Percentiles rank a stretch among this genome's conserved stretches.
Conservation (phyloP, 352 stramenopile species). For the Pythium graminicola region DNA sequence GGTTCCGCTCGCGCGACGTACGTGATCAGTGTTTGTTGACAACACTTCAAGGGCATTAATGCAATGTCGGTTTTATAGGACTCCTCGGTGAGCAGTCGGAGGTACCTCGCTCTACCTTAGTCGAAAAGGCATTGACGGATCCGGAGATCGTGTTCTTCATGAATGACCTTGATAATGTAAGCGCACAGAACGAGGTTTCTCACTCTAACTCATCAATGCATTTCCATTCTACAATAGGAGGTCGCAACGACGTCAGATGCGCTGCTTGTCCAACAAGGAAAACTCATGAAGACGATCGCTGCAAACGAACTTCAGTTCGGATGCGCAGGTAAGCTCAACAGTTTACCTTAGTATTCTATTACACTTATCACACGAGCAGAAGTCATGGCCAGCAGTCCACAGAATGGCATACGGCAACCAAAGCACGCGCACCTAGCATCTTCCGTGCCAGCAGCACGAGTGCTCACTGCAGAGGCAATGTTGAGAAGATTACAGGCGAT, state of each 20-base stretch:
- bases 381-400: too few species aligned
- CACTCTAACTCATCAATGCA: background rate
- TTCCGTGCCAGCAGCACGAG: background rate
- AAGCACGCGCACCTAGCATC: background rate
- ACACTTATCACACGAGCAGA: too few species aligned
- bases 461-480: slow-evolving; percentile 2
- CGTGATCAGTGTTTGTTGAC: background rate
- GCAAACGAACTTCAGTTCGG: slow-evolving; percentile 5
- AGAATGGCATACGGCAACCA: background rate
- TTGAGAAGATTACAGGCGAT: slow-evolving; percentile 3
- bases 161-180: slow-evolving; percentile 60
- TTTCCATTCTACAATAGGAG: too few species aligned
- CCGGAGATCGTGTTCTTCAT: slow-evolving; percentile 70
- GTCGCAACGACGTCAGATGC: slow-evolving; percentile 4
- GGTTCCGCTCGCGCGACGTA: slow-evolving; percentile 41
- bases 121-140: slow-evolving; percentile 57
- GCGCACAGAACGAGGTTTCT: background rate
- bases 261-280: slow-evolving; percentile 2
- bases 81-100: slow-evolving; percentile 42
- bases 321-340: background rate
- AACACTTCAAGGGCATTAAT: too few species aligned
- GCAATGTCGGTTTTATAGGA: slow-evolving; percentile 28
- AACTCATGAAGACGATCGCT: slow-evolving; percentile 5
- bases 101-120: slow-evolving; percentile 31
- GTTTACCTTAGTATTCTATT: too few species aligned